phyloP scores from a whole-genome alignment of 331 rosid genomes.

The Spiraea crenata region DNA sequence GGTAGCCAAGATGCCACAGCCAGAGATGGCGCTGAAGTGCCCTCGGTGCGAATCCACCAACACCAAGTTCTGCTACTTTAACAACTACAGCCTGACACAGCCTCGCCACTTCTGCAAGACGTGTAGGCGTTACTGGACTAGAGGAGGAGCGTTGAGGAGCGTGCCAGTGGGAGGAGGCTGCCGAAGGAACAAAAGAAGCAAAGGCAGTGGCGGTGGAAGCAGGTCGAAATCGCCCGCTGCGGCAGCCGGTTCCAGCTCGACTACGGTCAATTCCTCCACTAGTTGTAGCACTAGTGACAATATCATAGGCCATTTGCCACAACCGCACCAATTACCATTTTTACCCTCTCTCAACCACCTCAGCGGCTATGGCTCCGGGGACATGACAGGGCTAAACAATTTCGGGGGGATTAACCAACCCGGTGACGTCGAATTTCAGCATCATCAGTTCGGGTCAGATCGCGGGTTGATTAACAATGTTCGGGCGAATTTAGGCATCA shows the following conservation, averaged over 20 bases:
- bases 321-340: conserved; percentile 51
- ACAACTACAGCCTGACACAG: conserved; percentile 78
- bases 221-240: conserved; percentile 59
- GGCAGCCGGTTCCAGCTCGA: conserved; percentile 42
- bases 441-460: conserved; percentile 21
- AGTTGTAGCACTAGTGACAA: conserved; percentile 38
- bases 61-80: conserved; percentile 90
- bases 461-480: background rate
- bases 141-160: conserved; percentile 81
- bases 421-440: conserved; percentile 20
- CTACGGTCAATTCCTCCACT: conserved; percentile 41
- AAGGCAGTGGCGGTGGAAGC: conserved; percentile 25
- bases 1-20: conserved; percentile 64
- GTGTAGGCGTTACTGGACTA: conserved; percentile 93
- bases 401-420: conserved; percentile 41
- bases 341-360: conserved; percentile 49
- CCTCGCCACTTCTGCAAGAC: conserved; percentile 95
- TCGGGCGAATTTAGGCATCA: conserved; percentile 6
- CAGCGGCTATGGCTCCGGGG: conserved; percentile 35
- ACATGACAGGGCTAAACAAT: conserved; percentile 38
- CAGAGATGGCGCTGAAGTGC: conserved; percentile 57
- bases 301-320: conserved; percentile 35
- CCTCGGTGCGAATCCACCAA: conserved; percentile 89
- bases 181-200: conserved; percentile 73
- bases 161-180: conserved; percentile 97